Evolutionary conservation across 2,329 filamentous ascomycete genomes (phyloP).

Genomic region (Pyrenophora teres): DNA sequence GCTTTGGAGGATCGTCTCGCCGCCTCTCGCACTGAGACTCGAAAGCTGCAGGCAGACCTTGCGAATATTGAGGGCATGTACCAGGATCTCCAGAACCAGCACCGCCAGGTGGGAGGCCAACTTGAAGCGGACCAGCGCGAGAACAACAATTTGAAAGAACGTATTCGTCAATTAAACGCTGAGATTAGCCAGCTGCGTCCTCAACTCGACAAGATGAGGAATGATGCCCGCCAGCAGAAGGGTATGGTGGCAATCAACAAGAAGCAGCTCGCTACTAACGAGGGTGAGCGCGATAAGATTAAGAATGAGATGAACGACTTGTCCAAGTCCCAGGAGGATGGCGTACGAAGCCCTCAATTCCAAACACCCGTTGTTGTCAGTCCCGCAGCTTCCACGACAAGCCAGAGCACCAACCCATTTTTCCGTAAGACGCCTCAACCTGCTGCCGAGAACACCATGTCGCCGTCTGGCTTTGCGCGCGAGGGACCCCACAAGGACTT

Average conservation of each 20-base stretch:
- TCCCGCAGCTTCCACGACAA: constrained; percentile 66
- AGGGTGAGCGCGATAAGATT: constrained; percentile 85
- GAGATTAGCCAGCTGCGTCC: constrained; percentile 85
- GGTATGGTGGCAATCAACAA: constrained; percentile 97
- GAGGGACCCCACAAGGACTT: constrained; percentile 59
- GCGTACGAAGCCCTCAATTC: constrained; percentile 36
- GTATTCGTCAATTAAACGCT: constrained; percentile 79
- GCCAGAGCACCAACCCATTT: constrained; percentile 87
- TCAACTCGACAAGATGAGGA: constrained; percentile 89
- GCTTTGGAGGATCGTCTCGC: constrained; percentile 82
- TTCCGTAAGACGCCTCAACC: constrained; percentile 69
- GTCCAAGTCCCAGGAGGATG: constrained; percentile 65
- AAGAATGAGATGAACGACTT: constrained; percentile 77
- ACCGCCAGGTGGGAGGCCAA: constrained; percentile 73
- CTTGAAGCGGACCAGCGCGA: constrained; percentile 88
- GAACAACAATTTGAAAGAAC: constrained; percentile 82
- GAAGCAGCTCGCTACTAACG: constrained; percentile 90
- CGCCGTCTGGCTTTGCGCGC: constrained; percentile 54
- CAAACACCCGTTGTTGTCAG: constrained; percentile 62
- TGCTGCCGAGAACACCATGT: constrained; percentile 56
- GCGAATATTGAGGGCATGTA: constrained; percentile 80
- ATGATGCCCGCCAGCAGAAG: constrained; percentile 92
- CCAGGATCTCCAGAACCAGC: constrained; percentile 81
- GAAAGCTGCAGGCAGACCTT: constrained; percentile 82
- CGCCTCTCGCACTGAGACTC: constrained; percentile 76